Evolutionary conservation across 306 rosid species (phyloP).

Genomic region (Casuarina equisetifolia): DNA sequence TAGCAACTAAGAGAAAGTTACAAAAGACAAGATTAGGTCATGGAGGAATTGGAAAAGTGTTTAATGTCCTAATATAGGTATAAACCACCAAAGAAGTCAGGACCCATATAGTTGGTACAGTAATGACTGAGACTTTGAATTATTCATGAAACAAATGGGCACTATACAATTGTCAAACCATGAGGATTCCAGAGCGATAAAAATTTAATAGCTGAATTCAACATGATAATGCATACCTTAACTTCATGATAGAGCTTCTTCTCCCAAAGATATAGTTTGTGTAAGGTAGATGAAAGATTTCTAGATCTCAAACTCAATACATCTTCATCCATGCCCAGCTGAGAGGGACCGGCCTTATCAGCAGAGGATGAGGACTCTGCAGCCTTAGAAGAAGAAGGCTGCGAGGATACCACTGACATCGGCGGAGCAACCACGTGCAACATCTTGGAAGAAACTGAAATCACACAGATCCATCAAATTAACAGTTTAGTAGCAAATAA

Average conservation of each 20-base stretch:
- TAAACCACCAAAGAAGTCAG: background rate
- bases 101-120: background rate
- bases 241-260: constrained; percentile 92
- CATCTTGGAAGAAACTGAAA: constrained; percentile 77
- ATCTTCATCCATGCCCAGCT: constrained; percentile 47
- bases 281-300: constrained; percentile 80
- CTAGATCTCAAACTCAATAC: constrained; percentile 41
- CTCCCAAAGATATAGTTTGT: constrained; percentile 91
- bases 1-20: constrained; percentile 8
- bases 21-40: constrained; percentile 10
- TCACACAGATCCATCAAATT: constrained; percentile 22
- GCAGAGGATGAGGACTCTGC: constrained; percentile 47
- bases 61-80: background rate
- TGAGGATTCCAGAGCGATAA: background rate
- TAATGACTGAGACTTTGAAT: background rate
- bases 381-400: constrained; percentile 62
- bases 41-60: background rate
- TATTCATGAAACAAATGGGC: background rate
- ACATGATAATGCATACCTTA: constrained; percentile 50
- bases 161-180: background rate
- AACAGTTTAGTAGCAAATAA: constrained; percentile 16
- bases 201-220: constrained; percentile 1
- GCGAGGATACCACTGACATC: constrained; percentile 53
- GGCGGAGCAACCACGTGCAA: constrained; percentile 63
- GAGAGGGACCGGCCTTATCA: constrained; percentile 36